Base-by-base conservation (phyloP, 176 grass and related monocot species). In the Aegilops tauschii region DNA sequence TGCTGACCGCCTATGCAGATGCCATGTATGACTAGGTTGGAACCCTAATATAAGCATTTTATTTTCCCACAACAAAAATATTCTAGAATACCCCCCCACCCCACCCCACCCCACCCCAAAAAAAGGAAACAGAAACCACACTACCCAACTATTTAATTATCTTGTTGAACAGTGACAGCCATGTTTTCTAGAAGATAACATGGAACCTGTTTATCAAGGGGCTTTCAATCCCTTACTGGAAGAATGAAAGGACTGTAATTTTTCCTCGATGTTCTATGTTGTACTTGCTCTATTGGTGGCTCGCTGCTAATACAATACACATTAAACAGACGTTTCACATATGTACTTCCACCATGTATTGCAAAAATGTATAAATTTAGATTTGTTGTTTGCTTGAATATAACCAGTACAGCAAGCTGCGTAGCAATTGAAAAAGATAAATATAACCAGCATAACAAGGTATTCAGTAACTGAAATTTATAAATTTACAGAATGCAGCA, bases 401-500 rank as follows among this genome's bases (percentile, higher is more conserved):
- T 73, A 80, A 83, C 2, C 40, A 45, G 23, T 45, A 80, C 12
- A 71, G 25, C 21, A 87, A 71, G 3, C 45, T 34, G 3, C 23
- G 74, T 42, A 64, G 3, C 17, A 79, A 14, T 37, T 69, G 27
- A 40, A 32, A 91, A 25, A 74, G 59, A 69, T 47, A 77, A 65
- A 45, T 20, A 83, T 65, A 74, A 79, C 12, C 32, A 66, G 9
- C 35, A 80, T 21, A 63, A 64, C 16, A 80, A 77, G 7, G 66
- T 27, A 9, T 47, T 63, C 50, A 54, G 6, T 32, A 80, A 12
- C 44, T 69, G 35, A 64, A 72, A 88, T 29, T 79, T 78, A 42
- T 12, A 73, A 85, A 86, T 45, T n/a, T 79, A 69, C 12, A 65
- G 65, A 73, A 40, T 54, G 10, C 3, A 61, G 65, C 3, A 85